Evolutionary conservation across 2,329 filamentous ascomycete genomes (phyloP), one percentile per base, ranked within the genome.

Genomic region (Cladophialophora carrionii): DNA sequence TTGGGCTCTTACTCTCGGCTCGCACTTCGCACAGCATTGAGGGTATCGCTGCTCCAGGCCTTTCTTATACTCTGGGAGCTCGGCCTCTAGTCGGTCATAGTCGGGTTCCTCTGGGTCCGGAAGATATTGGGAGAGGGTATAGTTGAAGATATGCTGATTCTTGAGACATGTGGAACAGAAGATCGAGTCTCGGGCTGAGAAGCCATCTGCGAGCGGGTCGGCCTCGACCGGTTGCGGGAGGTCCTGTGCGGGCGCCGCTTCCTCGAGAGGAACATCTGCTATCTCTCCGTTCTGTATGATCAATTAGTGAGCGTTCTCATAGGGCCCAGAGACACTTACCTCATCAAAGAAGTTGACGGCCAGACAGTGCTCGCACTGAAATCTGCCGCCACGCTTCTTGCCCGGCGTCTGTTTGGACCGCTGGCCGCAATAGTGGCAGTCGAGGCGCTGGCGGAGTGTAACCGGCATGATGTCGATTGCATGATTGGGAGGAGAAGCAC

Each of bases 311-410:
- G 61, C 60, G 34, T 51, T 55, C 64, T n/a, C 37, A 46, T 20
- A 55, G 56, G 26, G 26, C 17, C 5, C 12, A 34, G 4, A 22
- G 8, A 22, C 9, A 75, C 81, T 65, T 79, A 95, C 92, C 81
- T 94, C 84, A 75, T 99, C 95, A 34, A 97, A 82, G 79, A 91
- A 90, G 77, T 98, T 99, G 65, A 89, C 87, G 20, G 93, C 90
- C 72, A 95, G 90, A 81, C 95, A 99, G 67, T 85, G 81, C 22
- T 84, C 79, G 78, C 92, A 96, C 53, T 87, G 81, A 78, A 93
- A 96, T 73, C 87, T 84, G 75, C 82, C 83, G 63, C 86, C 81
- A 59, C 75, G 74, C 32, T 85, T 84, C 71, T 87, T 84, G 32
- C 60, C 57, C 57, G 46, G 29, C 20, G 57, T 58, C 26, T 54